These are phyloP conservation scores for Otatea glauca DNA, from an alignment of 176 grass and related monocot species.

Conservation along the genomic window DNA sequence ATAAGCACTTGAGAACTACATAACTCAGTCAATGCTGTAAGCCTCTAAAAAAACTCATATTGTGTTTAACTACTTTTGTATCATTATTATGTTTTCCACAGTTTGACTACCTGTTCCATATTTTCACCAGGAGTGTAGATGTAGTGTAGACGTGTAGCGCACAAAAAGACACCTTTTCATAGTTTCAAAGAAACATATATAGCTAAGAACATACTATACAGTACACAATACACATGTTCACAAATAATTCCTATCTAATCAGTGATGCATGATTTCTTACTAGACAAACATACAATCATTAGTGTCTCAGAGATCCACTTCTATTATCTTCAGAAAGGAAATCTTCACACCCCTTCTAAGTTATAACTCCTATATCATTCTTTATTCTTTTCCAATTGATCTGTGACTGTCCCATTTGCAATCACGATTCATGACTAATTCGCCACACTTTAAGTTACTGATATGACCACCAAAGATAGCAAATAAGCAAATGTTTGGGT, in stretches of 20 bases:
- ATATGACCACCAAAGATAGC: neutral
- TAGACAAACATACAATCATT: neutral
- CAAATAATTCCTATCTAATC: neutral
- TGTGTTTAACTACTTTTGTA: neutral
- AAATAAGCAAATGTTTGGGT: neutral
- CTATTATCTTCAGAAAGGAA: neutral
- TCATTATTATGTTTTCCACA: neutral
- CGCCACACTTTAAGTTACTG: neutral
- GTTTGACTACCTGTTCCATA: neutral
- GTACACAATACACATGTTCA: neutral
- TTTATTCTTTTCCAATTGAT: conserved; percentile 10
- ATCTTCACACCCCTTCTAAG: neutral
- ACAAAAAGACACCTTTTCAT: neutral
- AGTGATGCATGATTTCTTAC: neutral
- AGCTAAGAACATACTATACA: neutral
- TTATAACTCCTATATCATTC: conserved; percentile 1
- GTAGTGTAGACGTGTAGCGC: neutral
- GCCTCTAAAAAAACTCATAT: neutral
- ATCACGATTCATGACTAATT: conserved; percentile 1
- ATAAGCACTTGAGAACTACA: neutral
- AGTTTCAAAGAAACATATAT: neutral
- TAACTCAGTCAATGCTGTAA: neutral
- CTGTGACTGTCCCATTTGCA: neutral
- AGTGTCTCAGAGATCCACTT: neutral
- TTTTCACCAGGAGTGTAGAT: conserved; percentile 7